A percentile compares a stretch with the other conserved stretches of the same genome.
phyloP scores from a whole-genome alignment of 768 basidiomycete species.

The Gelatoporia subvermispora region DNA sequence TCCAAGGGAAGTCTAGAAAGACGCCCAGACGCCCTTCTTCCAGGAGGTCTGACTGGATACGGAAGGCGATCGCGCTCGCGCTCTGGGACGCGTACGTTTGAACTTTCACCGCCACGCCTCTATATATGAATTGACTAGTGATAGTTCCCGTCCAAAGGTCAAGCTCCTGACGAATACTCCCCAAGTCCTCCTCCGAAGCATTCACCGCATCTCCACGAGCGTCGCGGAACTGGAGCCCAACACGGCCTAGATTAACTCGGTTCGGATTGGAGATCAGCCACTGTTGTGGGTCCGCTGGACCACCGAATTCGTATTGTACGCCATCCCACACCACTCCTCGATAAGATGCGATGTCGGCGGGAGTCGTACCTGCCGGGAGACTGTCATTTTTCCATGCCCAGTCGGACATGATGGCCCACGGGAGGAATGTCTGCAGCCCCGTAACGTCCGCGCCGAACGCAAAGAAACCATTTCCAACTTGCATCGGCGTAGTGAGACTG shows the following conservation, averaged over 20 bases:
- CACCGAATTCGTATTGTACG: slow-evolving; percentile 49
- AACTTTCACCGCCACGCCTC: slow-evolving; percentile 33
- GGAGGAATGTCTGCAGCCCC: slow-evolving; percentile 52
- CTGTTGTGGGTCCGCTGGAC: slow-evolving; percentile 39
- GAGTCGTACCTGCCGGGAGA: slow-evolving; percentile 38
- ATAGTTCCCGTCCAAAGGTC: slow-evolving; percentile 55
- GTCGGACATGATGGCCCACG: slow-evolving; percentile 50
- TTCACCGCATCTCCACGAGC: slow-evolving; percentile 21
- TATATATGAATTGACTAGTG: slow-evolving; percentile 39
- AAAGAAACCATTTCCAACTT: slow-evolving; percentile 59
- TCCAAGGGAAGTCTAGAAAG: slow-evolving; percentile 59
- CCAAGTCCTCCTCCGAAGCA: slow-evolving; percentile 36
- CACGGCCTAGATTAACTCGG: slow-evolving; percentile 47
- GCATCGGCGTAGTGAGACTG: slow-evolving; percentile 45
- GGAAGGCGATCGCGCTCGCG: slow-evolving; percentile 36
- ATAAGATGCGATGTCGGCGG: slow-evolving; percentile 41
- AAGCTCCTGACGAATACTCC: slow-evolving; percentile 34
- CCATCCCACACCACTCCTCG: slow-evolving; percentile 46
- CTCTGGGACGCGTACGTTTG: slow-evolving; percentile 35
- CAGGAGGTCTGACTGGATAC: slow-evolving; percentile 38
- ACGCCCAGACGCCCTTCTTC: slow-evolving; percentile 34
- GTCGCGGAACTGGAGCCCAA: slow-evolving; percentile 42
- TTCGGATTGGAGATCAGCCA: slow-evolving; percentile 59
- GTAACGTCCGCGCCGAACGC: slow-evolving; percentile 57
- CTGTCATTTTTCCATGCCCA: slow-evolving; percentile 64